Base-by-base conservation (phyloP, 176 grass and related monocot genomes). In the Miscanthus lutarioriparius region DNA sequence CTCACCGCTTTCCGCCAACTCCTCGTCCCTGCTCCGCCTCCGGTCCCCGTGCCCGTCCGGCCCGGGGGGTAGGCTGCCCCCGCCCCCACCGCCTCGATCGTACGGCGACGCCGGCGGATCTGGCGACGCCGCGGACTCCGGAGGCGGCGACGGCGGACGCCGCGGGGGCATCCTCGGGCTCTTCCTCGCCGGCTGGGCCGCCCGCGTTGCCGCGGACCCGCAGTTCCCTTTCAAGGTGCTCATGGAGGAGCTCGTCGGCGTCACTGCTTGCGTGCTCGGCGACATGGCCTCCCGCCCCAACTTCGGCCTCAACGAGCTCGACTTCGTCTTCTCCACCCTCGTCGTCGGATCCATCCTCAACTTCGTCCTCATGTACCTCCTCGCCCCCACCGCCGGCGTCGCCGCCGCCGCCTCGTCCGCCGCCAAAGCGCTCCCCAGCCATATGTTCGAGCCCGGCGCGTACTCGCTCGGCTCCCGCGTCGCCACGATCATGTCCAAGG, bases 311-410 rank as follows among this genome's bases (percentile, higher is more conserved):
- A 93, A 96, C 84, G 94, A 93, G 80, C 84, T 96, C 84, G 94
- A 96, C 76, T 91, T 96, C 81, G 94, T 96, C 76, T 96, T 96
- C 87, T 96, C 91, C 78, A 96, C 94, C 56, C 87, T 96, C 66
- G 91, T 96, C 87, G 94, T 96, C 40, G 94, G 94, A 89, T 96
- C 94, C 59, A 96, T 96, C 79, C 83, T 96, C 58, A 96, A 96
- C 81, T 96, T 96, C 88, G 89, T 93, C 53, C 86, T 96, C 84
- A 96, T 96, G 94, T 96, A 96, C 86, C 87, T 93, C 77, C 86
- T 96, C 64, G 94, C 94, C 17, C 94, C 94, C 75, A 93, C 91
- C 22, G 80, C 91, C 43, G 89, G 77, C 10, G 78, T 72, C 25
- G 64, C 89, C 3, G 70, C 88, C 37, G 87, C 83, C 12, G 85